Evolutionary conservation across 352 stramenopile genomes (phyloP), one percentile per base, ranked within the genome.

Genomic region (Globisporangium sylvaticum): DNA sequence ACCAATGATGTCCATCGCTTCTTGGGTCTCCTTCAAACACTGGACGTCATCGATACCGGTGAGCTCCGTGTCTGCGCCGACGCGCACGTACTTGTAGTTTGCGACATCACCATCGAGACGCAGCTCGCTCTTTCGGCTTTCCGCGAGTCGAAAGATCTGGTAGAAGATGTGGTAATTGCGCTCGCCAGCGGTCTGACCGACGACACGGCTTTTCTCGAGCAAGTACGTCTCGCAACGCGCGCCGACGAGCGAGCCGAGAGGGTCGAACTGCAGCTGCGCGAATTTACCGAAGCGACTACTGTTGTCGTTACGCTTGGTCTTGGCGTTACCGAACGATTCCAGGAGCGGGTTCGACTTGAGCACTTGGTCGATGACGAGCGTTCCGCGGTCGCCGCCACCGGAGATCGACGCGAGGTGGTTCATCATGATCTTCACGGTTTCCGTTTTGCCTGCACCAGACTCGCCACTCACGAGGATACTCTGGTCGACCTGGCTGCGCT

Each of bases 111-210:
- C 83, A 24, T 81, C 74, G 29, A 90, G 76, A 48, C 81, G 83
- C 55, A 95, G 74, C 34, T 83, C 75, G 44, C 54, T 61, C 65
- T 81, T 89, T 1, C 81, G 76, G 2, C 68, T 72, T 15, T 80
- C 70, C 0, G 70, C 54, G 20, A 93, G 75, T 20, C 72, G 74
- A 73, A 96, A 90, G 59, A 99, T 83, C 74, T 98, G 89, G 81
- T 99, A 99, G 76, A 99, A 99, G 39, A 99, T 88, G 78, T 99
- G 97, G 84, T 98, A 99, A 76, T 99, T 99, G 50, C 97, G 81
- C 76, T 99, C 97, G 0, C 92, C 90, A 22, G 79, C 54, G 1
- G 83, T 84, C 77, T 98, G 95, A 57, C 86, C 80, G 4, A 98
- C 87, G 4, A 99, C 85, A 20, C 97, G 92, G 42, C 92, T 96